Percentiles rank a stretch among this genome's conserved stretches.
phyloP scores from a whole-genome alignment of 208 protist species.

The Leishmania turanica region DNA sequence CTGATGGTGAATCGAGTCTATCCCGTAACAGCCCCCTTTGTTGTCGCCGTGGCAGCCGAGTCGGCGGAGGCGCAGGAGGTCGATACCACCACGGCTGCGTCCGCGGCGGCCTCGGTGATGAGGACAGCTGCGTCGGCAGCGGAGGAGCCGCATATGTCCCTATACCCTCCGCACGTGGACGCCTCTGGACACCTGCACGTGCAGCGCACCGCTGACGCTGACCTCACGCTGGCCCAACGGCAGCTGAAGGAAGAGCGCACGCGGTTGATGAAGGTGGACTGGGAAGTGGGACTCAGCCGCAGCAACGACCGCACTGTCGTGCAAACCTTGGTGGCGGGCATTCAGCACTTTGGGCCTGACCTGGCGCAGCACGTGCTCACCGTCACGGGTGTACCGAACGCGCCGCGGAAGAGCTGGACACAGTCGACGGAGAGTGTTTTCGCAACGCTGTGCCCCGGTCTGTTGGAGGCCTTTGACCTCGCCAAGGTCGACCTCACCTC shows the following conservation, averaged over 20 bases:
- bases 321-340: slow-evolving; percentile 53
- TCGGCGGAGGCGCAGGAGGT: background rate
- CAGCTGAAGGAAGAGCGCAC: slow-evolving; percentile 24
- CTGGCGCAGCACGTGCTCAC: slow-evolving; percentile 78
- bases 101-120: background rate
- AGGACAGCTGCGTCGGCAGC: background rate
- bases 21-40: slow-evolving; percentile 48
- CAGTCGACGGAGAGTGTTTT: slow-evolving; percentile 42
- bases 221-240: slow-evolving; percentile 23
- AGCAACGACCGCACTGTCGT: slow-evolving; percentile 50
- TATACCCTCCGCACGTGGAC: slow-evolving; percentile 25
- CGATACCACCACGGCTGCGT: background rate
- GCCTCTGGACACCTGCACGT: slow-evolving; percentile 23
- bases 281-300: slow-evolving; percentile 48
- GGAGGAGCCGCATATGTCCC: slow-evolving; percentile 11
- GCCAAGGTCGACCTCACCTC: slow-evolving; percentile 39
- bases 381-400: slow-evolving; percentile 35
- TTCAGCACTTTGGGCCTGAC: slow-evolving; percentile 71
- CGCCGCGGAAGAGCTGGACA: slow-evolving; percentile 40
- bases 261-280: slow-evolving; percentile 41
- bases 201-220: slow-evolving; percentile 13
- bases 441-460: slow-evolving; percentile 40
- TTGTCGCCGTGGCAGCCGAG: background rate
- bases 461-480: slow-evolving; percentile 63
- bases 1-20: slow-evolving; percentile 79